Base-by-base conservation (phyloP, 1,284 basidiomycete species). In the Cutaneotrichosporon dermatis region DNA sequence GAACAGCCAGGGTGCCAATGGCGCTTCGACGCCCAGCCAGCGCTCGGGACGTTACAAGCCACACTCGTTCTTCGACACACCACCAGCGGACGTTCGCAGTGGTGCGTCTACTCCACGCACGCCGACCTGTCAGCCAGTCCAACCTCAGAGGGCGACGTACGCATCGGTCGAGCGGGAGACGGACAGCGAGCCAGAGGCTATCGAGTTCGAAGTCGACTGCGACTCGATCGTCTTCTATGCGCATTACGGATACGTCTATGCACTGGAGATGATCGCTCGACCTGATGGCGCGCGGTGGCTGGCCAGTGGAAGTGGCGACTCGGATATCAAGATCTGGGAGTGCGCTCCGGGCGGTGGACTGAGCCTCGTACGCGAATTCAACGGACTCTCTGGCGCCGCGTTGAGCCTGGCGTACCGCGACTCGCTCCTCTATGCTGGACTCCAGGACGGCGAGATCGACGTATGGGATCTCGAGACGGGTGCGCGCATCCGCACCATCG, bases 221-320 rank as follows among this genome's bases (percentile, higher is more conserved):
- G 80, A 80, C 55, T 88, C 89, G 66, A 86, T 90, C 15, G 81
- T 92, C 39, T 86, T 89, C 66, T 89, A 89, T 2, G 94, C 93
- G 1, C 94, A 98, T 75, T 92, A 86, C 75, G 94, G 94, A 9
- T 98, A 98, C 73, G 84, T 97, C 12, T 97, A 97, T 73, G 91
- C 89, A 66, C 86, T 97, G 82, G 80, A 84, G 1, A 78, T 88
- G 40, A 72, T 78, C 37, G 49, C 59, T n/a, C 66, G 68, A 53
- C 64, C 62, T 1, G 79, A 81, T 25, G 79, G 79, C 6, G 75
- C 70, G 16, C 77, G 82, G 9, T 84, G 86, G 65, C 82, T 94
- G 11, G 83, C 88, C 8, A 91, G 90, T 4, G 92, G 92, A 11
- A 88, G 89, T 61, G 93, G 93, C 1, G 92, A 95, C 69, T 90